Base-by-base conservation (phyloP, 805 yeast genomes). In the Yarrowia hollandica region DNA sequence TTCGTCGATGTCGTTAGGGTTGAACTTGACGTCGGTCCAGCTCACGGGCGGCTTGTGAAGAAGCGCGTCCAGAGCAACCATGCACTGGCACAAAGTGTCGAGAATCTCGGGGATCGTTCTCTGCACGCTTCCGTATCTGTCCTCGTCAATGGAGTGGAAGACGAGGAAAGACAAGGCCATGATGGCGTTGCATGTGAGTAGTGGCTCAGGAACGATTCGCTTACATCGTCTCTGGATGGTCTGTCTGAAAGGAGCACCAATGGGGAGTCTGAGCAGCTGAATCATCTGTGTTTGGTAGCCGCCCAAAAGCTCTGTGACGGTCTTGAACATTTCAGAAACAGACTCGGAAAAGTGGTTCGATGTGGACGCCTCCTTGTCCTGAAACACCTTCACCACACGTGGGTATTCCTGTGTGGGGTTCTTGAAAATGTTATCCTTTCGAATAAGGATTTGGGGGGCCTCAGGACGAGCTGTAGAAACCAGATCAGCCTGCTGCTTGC, bases 121-220 rank as follows among this genome's bases (percentile, higher is more conserved):
- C 64, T 76, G 78, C 11, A 76, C 79, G 11, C 67, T 71, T 15
- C 79, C 79, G 56, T 64, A 66, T 9, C 66, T 61, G 61, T 75
- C 79, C 52, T 75, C 79, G 6, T 64, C 63, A 12, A 68, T 57
- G 1, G 77, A 73, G 25, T 62, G 64, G 31, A 64, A 65, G 2
- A 73, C 68, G 16, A 75, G 61, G 5, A 64, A 60, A 8, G 73
- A 63, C 15, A 75, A 60, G 1, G 72, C 67, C 25, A 62, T 48
- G n/a, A 72, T 60, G 5, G 76, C 72, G 34, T 65, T 65, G 31
- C 61, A 60, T 0, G 70, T 61, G n/a, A 69, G 52, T 15, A 60
- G 62, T 4, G 65, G 67, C 44, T 66, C 67, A 2, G 71, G 68
- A 11, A 74, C 61, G 19, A 66, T 41, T 6, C 12, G 22, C 5